Percentiles rank a stretch among this genome's conserved stretches.
These are phyloP conservation scores for Lathyrus sativus DNA, from an alignment of 306 rosid species.

Conservation along the genomic window DNA sequence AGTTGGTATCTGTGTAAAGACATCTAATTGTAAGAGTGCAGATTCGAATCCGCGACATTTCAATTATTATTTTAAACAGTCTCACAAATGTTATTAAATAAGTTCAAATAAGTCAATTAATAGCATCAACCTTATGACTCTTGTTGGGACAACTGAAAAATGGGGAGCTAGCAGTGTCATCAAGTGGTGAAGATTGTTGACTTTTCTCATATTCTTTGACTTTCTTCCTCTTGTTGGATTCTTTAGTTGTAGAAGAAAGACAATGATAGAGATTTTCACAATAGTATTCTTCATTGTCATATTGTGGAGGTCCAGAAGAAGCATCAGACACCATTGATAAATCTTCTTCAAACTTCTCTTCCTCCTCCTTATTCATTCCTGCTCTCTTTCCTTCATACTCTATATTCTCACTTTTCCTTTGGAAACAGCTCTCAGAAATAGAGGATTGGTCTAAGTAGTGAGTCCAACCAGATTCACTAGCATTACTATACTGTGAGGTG, in stretches of 20 bases:
- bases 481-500: slow-evolving; percentile 59
- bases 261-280: slow-evolving; percentile 43
- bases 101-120: neutral
- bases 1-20: too few relatives aligned
- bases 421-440: slow-evolving; percentile 48
- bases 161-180: slow-evolving; percentile 93
- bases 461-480: slow-evolving; percentile 97
- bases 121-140: slow-evolving; percentile 40
- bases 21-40: too few relatives aligned
- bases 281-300: slow-evolving; percentile 47
- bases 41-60: too few relatives aligned
- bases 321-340: slow-evolving; percentile 93
- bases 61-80: neutral
- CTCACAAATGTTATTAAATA: neutral
- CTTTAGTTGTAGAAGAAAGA: slow-evolving; percentile 40
- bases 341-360: slow-evolving; percentile 62
- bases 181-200: slow-evolving; percentile 60
- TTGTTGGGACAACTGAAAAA: slow-evolving; percentile 50
- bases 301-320: slow-evolving; percentile 87
- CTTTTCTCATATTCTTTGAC: slow-evolving; percentile 50
- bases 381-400: slow-evolving; percentile 33
- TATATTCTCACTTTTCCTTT: slow-evolving; percentile 30
- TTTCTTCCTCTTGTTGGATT: slow-evolving; percentile 48
- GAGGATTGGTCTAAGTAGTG: slow-evolving; percentile 71
- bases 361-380: slow-evolving; percentile 45